Base-by-base conservation (phyloP, 2,329 filamentous ascomycete genomes). In the Clonostachys rosea region DNA sequence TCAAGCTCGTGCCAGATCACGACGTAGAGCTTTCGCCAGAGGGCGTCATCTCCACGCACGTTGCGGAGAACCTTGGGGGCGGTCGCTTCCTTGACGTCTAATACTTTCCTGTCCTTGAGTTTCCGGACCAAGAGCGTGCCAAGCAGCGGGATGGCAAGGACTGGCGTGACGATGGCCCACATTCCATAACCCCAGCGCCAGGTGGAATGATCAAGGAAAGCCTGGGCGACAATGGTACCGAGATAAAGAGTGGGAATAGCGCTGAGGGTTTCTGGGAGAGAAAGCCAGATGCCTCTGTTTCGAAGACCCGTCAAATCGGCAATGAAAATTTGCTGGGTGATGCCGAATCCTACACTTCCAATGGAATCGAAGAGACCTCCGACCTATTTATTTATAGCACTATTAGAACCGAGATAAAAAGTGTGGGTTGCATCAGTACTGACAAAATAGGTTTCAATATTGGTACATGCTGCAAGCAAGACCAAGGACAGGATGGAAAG, bases 291-390 rank as follows among this genome's bases (percentile, higher is more conserved):
- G 20, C 78, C 81, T 54, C 83, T 75, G 59, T 84, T 81, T 52
- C 78, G 69, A 33, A 85, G 66, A 40, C 71, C 74, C 10, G 80
- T 81, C 2, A 78, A 80, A 54, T 86, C 83, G 34, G 81, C 78
- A 48, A 81, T 79, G 56, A 86, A 80, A 18, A 86, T 58, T 43
- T 66, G 61, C 43, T 65, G 60, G 51, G 59, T 64, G 13, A 66
- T 62, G 12, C 51, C 52, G 45, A 61, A 66, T 14, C 59, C 60
- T 1, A 60, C 62, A 11, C 59, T 59, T n/a, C 82, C 81, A 40
- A 81, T 73, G n/a, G 74, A 73, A 54, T 84, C 83, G 48, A 85
- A 80, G 9, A 85, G 76, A 43, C 78, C 71, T 8, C 74, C 78
- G 4, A 76, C 56, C 60, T 61, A 5, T 34, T 6, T 1, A 10